These are phyloP conservation scores for Trebouxiophyceae sp. DNA, from an alignment of 163 green algal species.

Conservation along the genomic window DNA sequence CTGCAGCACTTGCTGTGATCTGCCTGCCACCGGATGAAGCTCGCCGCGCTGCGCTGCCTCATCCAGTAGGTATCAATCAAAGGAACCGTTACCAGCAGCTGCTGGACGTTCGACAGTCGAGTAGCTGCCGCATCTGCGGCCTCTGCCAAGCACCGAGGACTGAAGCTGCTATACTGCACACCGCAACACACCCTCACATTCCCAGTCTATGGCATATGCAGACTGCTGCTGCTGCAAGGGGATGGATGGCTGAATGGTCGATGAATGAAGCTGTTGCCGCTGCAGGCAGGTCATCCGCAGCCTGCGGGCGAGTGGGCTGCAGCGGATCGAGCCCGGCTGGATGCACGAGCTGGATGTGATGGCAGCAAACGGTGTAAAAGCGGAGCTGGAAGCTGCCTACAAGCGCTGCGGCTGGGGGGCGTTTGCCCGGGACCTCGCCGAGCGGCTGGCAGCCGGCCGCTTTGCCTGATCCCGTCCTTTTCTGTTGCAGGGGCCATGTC, in stretches of 20 bases:
- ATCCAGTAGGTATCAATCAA: too few species aligned
- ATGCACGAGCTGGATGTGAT: conserved; percentile 52
- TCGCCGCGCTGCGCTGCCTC: not conserved
- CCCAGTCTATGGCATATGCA: too few species aligned
- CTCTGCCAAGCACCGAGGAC: too few species aligned
- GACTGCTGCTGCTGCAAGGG: too few species aligned
- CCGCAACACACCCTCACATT: too few species aligned
- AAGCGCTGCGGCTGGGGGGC: conserved; percentile 23
- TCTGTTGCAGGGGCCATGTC: too few species aligned
- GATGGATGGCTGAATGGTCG: not conserved
- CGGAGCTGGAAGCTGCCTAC: conserved; percentile 45
- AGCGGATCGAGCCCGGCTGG: conserved; percentile 24
- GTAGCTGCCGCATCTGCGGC: too few species aligned
- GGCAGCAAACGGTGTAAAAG: conserved; percentile 32
- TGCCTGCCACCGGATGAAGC: not conserved
- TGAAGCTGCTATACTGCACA: too few species aligned
- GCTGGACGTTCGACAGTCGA: too few species aligned
- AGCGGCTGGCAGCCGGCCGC: not conserved
- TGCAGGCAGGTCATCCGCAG: conserved; percentile 20
- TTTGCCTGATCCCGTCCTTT: too few species aligned
- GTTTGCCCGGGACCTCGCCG: not conserved
- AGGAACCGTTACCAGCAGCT: too few species aligned
- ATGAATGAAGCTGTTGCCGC: not conserved
- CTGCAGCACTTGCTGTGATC: not conserved
- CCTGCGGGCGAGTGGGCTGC: conserved; percentile 12